Evolutionary conservation across 148 eudicot genomes (phyloP), one percentile per base, ranked within the genome.

Genomic region (Salicornia ramosissima): DNA sequence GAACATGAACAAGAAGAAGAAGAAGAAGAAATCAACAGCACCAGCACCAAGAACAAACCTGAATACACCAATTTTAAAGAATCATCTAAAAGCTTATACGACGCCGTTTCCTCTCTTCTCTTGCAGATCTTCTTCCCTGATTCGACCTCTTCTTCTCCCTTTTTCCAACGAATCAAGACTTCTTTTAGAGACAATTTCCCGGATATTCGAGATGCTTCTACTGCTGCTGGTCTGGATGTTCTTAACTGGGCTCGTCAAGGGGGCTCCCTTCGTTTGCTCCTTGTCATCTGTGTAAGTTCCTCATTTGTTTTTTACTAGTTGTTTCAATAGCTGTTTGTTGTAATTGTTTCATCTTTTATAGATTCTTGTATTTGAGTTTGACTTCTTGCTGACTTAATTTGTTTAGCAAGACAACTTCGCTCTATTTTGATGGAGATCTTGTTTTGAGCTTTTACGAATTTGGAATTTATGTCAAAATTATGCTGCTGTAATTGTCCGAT

Each of bases 171-270:
- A 57, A 46, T 79, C 34, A 89, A 76, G 73, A 68, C 47, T 43
- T 82, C 90, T 6, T 16, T 87, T 6, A 72, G 80, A 18, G 77
- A 78, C 2, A 86, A 85, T 76, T 64, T 83, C 40, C 95, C 97
- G 6, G 81, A 76, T 40, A 81, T 91, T 73, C 77, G 73, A 26
- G 80, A 82, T 10, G 88, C 95, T 77, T 82, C 83, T 15, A 70
- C 26, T 62, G 80, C 75, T 53, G 52, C 88, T 4, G 90, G 83
- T 15, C 69, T 68, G 29, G 51, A 74, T 39, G 72, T 88, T 56
- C 81, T 85, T 43, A 21, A 45, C 30, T 91, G 97, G 95, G 75
- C 92, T 69, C 95, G 88, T 31, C 81, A 75, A 3, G 95, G 95
- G 12, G 73, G 85, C 67, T 79, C 87, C 57, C 86, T 91, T 31